These are phyloP conservation scores for Echium plantagineum DNA, from an alignment of 257 asterid genomes.

Conservation along the genomic window DNA sequence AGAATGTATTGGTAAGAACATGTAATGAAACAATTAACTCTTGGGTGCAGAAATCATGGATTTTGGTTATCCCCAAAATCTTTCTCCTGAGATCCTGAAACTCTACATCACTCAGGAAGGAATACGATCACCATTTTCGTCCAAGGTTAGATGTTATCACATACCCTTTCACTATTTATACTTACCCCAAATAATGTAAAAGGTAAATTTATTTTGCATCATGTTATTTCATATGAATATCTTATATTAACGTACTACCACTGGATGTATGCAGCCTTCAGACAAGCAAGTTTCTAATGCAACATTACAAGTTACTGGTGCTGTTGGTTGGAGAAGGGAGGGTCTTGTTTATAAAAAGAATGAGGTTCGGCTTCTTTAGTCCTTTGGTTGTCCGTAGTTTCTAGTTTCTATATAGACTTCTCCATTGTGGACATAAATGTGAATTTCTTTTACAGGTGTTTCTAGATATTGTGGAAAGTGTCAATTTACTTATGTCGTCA, in stretches of 20 bases:
- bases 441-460: slow-evolving; percentile 53
- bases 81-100: slow-evolving; percentile 96
- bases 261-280: slow-evolving; percentile 40
- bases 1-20: too few relatives aligned
- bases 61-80: slow-evolving; percentile 98
- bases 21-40: too few relatives aligned
- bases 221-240: not conserved
- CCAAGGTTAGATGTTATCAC: slow-evolving; percentile 53
- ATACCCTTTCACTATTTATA: not conserved
- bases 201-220: not conserved
- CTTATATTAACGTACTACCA: slow-evolving; percentile 9
- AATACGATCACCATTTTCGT: slow-evolving; percentile 93
- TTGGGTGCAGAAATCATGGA: slow-evolving; percentile 77
- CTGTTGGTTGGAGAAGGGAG: slow-evolving; percentile 99
- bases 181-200: not conserved
- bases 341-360: slow-evolving; percentile 93
- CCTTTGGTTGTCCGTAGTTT: not conserved
- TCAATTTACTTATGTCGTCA: slow-evolving; percentile 99
- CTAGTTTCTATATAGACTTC: not conserved
- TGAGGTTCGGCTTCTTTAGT: slow-evolving; percentile 47
- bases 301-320: slow-evolving; percentile 97
- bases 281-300: slow-evolving; percentile 98
- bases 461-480: slow-evolving; percentile 98
- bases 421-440: slow-evolving; percentile 6
- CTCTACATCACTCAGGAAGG: slow-evolving; percentile 99